Evolutionary conservation across 1,139 yeast genomes (phyloP), one percentile per base, ranked within the genome.

Genomic region (Hyphopichia wangnamkhiaoensis): DNA sequence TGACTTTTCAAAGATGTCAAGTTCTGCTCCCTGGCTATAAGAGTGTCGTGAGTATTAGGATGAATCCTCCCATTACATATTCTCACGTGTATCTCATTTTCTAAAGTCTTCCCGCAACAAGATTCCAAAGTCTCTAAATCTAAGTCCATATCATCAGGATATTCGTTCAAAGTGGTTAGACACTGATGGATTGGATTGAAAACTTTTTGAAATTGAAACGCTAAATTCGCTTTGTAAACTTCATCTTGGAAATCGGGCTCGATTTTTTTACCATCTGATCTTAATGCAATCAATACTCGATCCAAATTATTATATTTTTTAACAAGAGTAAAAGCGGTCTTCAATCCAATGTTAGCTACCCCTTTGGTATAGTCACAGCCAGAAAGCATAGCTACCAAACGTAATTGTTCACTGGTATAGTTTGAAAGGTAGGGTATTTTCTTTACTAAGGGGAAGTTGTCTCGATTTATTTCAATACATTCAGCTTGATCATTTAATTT

Each of bases 301-400:
- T 82, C 82, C 45, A 82, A 70, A 2, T 70, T 70, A 24, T 66
- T 61, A 51, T 73, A 73, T 45, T 74, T 71, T 39, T 71, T 68
- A 1, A 89, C 82, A 35, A 84, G 56, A 36, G 68, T 70, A 43
- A 87, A 79, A 0, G 98, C 96, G 26, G 84, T 85, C 36, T 82
- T 79, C 12, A 90, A 68, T 0, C 98, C 99, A 24, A 93, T 71
- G 5, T 86, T 85, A 0, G 85, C 79, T 6, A 93, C 69, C 0
- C 98, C 98, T 41, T 80, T 80, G 0, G 97, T 88, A 56, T 94
- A 94, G 61, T 94, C 99, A 63, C 99, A 94, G 0, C 99, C 99
- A 5, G 96, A 80, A 5, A 94, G 59, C 56, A 91, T 84, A 1
- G 96, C 98, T 62, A 89, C 79, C 34, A 82, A 71, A 37, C 95